These are phyloP conservation scores for Drechslera avenae DNA, from an alignment of 2,329 filamentous ascomycete genomes.

Conservation along the genomic window DNA sequence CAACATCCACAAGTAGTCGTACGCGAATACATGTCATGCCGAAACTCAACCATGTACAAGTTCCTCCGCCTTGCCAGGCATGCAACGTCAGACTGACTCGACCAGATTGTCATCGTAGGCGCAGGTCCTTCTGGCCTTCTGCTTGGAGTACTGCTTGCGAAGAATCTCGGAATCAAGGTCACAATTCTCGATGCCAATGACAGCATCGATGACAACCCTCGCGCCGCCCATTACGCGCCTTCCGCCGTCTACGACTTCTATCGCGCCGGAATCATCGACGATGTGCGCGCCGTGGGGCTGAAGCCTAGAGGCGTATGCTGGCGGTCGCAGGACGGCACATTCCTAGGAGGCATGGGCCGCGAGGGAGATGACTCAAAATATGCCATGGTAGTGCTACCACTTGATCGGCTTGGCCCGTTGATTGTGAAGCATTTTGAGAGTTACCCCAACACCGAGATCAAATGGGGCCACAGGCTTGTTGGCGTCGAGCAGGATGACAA, in stretches of 20 bases:
- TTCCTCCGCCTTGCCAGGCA: neutral
- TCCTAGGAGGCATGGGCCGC: slow-evolving; percentile 38
- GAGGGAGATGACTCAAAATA: slow-evolving; percentile 36
- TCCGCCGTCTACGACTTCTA: slow-evolving; percentile 63
- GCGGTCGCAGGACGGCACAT: slow-evolving; percentile 48
- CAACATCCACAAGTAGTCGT: slow-evolving; percentile 7
- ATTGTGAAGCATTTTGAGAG: slow-evolving; percentile 38
- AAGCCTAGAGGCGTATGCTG: slow-evolving; percentile 52
- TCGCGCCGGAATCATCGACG: slow-evolving; percentile 64
- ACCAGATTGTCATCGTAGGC: slow-evolving; percentile 39
- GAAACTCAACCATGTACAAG: slow-evolving; percentile 38
- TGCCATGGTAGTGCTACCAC: slow-evolving; percentile 39
- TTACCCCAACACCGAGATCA: slow-evolving; percentile 32
- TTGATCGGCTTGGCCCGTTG: slow-evolving; percentile 39
- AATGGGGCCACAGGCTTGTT: slow-evolving; percentile 41
- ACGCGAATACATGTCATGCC: slow-evolving; percentile 28
- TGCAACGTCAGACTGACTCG: slow-evolving; percentile 8
- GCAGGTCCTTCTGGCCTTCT: slow-evolving; percentile 44
- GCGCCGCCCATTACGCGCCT: slow-evolving; percentile 66
- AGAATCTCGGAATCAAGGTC: slow-evolving; percentile 56
- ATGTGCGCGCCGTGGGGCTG: slow-evolving; percentile 53
- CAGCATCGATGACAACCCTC: slow-evolving; percentile 63
- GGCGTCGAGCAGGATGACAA: slow-evolving; percentile 39
- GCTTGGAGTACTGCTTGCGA: slow-evolving; percentile 56
- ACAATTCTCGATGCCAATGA: slow-evolving; percentile 62